Evolutionary conservation across 345 rosid species (phyloP).

Genomic region (Euphorbia tirucalli): DNA sequence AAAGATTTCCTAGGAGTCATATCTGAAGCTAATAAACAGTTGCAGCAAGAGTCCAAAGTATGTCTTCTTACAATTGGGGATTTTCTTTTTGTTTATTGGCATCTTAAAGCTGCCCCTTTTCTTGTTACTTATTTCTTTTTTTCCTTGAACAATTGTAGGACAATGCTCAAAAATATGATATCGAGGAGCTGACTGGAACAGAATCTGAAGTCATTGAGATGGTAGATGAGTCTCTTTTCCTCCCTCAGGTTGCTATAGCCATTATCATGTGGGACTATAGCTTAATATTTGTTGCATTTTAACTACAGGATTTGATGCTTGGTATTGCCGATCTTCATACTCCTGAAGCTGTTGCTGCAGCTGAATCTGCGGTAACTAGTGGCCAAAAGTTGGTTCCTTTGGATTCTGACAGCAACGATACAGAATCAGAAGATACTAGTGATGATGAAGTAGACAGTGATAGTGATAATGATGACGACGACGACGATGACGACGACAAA

Average conservation of each 20-base stretch:
- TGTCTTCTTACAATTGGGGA: neutral
- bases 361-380: conserved; percentile 66
- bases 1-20: conserved; percentile 67
- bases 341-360: conserved; percentile 74
- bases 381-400: conserved; percentile 30
- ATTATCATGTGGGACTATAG: neutral
- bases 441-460: too few species aligned
- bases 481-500: conserved; percentile 12
- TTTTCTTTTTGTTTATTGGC: too few species aligned
- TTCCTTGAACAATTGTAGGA: conserved; percentile 32
- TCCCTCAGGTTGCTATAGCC: neutral
- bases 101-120: neutral
- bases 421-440: conserved; percentile 42
- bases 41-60: conserved; percentile 62
- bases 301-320: conserved; percentile 71
- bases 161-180: conserved; percentile 53
- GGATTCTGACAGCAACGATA: conserved; percentile 31
- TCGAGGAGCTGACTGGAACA: conserved; percentile 64
- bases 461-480: too few species aligned
- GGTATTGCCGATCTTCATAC: conserved; percentile 93
- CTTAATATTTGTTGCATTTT: neutral
- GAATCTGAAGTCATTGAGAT: conserved; percentile 75
- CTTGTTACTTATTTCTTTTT: neutral
- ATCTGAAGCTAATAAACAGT: conserved; percentile 63
- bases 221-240: conserved; percentile 35